Conservation (phyloP, 176 grass and related monocot species). For the Puccinellia tenuiflora region DNA sequence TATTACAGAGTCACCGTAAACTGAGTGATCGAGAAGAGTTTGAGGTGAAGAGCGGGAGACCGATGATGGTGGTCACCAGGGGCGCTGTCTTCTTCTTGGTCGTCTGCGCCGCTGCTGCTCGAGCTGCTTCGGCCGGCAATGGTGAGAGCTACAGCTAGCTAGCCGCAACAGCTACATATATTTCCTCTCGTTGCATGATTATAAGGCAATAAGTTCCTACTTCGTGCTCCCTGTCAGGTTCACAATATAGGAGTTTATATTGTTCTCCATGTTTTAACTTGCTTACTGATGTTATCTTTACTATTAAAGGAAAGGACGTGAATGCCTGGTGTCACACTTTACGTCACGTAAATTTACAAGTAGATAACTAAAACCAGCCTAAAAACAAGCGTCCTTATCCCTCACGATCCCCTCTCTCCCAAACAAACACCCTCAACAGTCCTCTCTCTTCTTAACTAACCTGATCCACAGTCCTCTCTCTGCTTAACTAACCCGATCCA, state of each 20-base stretch:
- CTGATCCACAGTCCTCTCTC: too few relatives aligned
- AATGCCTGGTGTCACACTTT: too few relatives aligned
- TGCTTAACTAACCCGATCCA: too few relatives aligned
- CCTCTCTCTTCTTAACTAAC: too few relatives aligned
- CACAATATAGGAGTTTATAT: neutral
- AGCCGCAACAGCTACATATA: neutral
- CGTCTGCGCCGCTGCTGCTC: neutral
- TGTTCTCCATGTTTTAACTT: neutral
- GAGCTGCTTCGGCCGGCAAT: neutral
- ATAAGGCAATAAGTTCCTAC: too few relatives aligned
- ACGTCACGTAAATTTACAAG: too few relatives aligned
- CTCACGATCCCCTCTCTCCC: too few relatives aligned
- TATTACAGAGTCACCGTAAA: neutral
- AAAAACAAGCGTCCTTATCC: too few relatives aligned
- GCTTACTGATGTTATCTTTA: neutral
- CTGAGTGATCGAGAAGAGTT: neutral
- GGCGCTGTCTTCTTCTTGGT: conserved; percentile 16
- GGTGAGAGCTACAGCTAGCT: conserved; percentile 31
- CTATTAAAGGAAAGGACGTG: too few relatives aligned
- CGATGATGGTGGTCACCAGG: neutral
- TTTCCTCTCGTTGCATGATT: neutral
- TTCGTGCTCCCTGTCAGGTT: too few relatives aligned
- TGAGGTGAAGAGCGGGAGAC: neutral
- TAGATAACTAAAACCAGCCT: too few relatives aligned
- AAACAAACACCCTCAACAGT: too few relatives aligned